These are phyloP conservation scores for Aspergillus puulaauensis DNA, from an alignment of 2,329 filamentous ascomycete genomes.

Conservation along the genomic window DNA sequence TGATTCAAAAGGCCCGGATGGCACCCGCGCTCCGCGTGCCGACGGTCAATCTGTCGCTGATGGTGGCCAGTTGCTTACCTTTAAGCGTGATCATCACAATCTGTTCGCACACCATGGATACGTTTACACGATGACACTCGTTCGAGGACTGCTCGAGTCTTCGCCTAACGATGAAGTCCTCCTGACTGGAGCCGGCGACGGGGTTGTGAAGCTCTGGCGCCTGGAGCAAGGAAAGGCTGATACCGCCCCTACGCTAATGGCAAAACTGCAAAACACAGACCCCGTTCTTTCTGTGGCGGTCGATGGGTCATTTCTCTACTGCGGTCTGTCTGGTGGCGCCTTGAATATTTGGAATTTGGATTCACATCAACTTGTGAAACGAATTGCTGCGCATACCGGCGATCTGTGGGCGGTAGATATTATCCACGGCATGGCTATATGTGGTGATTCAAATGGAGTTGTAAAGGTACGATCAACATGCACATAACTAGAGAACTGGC, in stretches of 20 bases:
- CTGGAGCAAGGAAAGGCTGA: constrained; percentile 57
- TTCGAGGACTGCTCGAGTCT: constrained; percentile 69
- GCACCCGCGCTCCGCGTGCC: constrained; percentile 70
- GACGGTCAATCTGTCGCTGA: constrained; percentile 48
- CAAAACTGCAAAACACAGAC: constrained; percentile 63
- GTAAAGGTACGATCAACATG: constrained; percentile 62
- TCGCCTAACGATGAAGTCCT: constrained; percentile 70
- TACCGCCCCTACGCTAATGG: constrained; percentile 68
- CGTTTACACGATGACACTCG: constrained; percentile 92
- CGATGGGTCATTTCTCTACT: constrained; percentile 90
- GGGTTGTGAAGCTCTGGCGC: constrained; percentile 91
- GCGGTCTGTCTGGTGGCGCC: constrained; percentile 80
- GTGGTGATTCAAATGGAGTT: constrained; percentile 83
- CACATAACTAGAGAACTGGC: not conserved
- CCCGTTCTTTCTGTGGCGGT: constrained; percentile 75
- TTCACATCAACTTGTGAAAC: constrained; percentile 83
- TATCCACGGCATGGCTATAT: constrained; percentile 81
- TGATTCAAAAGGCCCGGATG: constrained; percentile 83
- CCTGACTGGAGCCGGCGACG: constrained; percentile 89
- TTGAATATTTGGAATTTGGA: constrained; percentile 97
- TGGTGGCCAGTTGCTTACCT: constrained; percentile 71
- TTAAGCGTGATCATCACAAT: constrained; percentile 74
- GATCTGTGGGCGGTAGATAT: constrained; percentile 87
- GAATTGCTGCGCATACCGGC: constrained; percentile 75
- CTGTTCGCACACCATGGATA: constrained; percentile 96